Conservation (phyloP, 371 early-diverging fungal species). For the Dichotomocladium elegans region DNA sequence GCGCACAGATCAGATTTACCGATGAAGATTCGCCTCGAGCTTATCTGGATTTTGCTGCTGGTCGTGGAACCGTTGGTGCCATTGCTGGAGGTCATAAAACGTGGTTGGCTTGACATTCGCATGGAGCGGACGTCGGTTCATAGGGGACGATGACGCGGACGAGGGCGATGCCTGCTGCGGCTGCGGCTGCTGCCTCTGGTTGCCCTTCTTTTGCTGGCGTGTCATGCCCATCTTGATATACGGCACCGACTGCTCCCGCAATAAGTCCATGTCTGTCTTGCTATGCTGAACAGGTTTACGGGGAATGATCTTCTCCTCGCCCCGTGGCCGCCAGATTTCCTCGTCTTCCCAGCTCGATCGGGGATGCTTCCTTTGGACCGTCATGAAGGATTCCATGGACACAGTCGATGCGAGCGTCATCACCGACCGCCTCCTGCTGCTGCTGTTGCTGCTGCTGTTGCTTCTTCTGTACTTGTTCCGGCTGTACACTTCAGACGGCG, state of each 20-base stretch:
- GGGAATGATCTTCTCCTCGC: not conserved
- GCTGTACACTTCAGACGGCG: not conserved
- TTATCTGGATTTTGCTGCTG: constrained; percentile 15
- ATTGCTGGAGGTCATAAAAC: constrained; percentile 1
- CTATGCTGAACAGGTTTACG: constrained; percentile 4
- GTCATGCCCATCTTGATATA: constrained; percentile 8
- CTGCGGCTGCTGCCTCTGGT: not conserved
- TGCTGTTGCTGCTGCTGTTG: constrained; percentile 1
- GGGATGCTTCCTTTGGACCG: no score
- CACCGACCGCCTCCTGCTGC: no score
- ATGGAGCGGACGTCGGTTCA: no score
- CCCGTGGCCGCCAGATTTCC: not conserved
- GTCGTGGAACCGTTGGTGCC: constrained; percentile 7
- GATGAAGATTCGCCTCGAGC: constrained; percentile 18
- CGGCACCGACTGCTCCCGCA: constrained; percentile 13
- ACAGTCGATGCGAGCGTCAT: no score
- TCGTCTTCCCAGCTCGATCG: not conserved
- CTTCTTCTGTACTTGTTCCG: not conserved
- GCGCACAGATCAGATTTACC: constrained; percentile 18
- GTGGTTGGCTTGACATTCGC: no score
- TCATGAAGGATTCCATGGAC: no score
- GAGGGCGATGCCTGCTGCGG: not conserved
- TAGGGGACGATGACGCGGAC: no score
- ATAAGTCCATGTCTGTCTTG: constrained; percentile 15
- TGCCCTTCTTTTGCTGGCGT: not conserved